Evolutionary conservation across 805 yeast genomes (phyloP), one percentile per base, ranked within the genome.

Genomic region (Candida arabinofermentans): DNA sequence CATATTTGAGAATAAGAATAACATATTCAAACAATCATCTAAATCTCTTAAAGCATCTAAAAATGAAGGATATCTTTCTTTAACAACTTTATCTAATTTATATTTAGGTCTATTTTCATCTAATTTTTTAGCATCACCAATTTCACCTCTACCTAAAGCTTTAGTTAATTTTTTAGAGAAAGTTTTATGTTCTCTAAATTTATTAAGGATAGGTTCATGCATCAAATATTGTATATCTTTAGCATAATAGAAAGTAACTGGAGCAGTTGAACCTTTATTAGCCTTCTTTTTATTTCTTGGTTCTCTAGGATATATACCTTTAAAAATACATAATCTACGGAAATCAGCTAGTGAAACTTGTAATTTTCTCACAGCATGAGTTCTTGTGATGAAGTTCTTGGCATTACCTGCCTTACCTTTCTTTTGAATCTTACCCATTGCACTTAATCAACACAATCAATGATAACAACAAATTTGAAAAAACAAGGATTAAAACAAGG

Each of bases 271-370:
- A 18, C 99, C 98, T 67, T 88, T 93, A 67, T 89, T 91, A 46
- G 97, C 96, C 74, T 88, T 90, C 79, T 85, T 88, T 71, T 90
- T 93, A 67, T 87, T 88, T 55, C 90, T 74, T 36, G 98, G 98
- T 61, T 89, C 97, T 63, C 99, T 79, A 41, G 99, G 99, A 62
- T 88, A 93, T 50, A 93, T 90, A 39, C 99, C 99, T 66, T 93
- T 93, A 75, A 93, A 88, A 62, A 93, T 93, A 75, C 99, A 93
- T 60, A 93, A 75, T 59, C 99, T 81, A 69, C 96, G 81, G 77
- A 93, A 93, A 68, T 93, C 99, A 10, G 97, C 97, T 37, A 93
- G 73, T 2, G 97, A 85, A 23, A 93, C 84, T 67, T 93, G 99
- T 48, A 93, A 71, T 62, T 83, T 88, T 66, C 83, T 82, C 37